A percentile compares a stretch with the other conserved stretches of the same genome.
phyloP scores from a whole-genome alignment of 2,329 filamentous ascomycete species.

The Talaromyces sp. region DNA sequence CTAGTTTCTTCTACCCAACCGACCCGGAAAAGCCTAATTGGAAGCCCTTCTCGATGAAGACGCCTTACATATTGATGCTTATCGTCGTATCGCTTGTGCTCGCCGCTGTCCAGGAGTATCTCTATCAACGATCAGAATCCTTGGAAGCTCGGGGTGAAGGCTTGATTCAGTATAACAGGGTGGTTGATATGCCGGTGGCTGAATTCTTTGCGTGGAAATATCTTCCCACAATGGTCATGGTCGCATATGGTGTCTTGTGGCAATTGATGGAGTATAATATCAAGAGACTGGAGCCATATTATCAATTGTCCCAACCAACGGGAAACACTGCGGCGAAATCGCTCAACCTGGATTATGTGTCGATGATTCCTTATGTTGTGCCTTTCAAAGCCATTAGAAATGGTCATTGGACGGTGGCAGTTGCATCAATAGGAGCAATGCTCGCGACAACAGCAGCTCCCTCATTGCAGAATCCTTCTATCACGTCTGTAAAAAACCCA shows the following conservation, averaged over 20 bases:
- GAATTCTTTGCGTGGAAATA: constrained; percentile 35
- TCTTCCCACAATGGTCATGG: constrained; percentile 43
- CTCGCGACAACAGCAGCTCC: constrained; percentile 42
- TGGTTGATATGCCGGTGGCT: constrained; percentile 20
- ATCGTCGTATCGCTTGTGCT: constrained; percentile 24
- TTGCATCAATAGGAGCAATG: constrained; percentile 41
- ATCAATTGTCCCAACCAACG: constrained; percentile 33
- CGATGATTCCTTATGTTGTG: constrained; percentile 42
- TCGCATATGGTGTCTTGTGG: constrained; percentile 46
- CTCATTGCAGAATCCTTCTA: constrained; percentile 43
- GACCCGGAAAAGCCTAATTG: constrained; percentile 31
- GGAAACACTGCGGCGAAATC: constrained; percentile 31
- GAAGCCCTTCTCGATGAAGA: constrained; percentile 30
- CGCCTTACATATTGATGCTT: constrained; percentile 25
- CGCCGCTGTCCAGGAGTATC: constrained; percentile 28
- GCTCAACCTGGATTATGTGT: constrained; percentile 47
- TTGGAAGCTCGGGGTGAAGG: constrained; percentile 29
- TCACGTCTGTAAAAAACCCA: constrained; percentile 33
- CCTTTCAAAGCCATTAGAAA: constrained; percentile 42
- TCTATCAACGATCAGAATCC: constrained; percentile 25
- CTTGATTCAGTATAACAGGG: constrained; percentile 23
- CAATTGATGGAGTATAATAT: constrained; percentile 48
- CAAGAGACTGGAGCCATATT: constrained; percentile 47
- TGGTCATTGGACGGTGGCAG: constrained; percentile 44
- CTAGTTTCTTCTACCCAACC: constrained; percentile 28